These are phyloP conservation scores for Prunella vulgaris DNA, from an alignment of 257 asterid species.

Conservation along the genomic window DNA sequence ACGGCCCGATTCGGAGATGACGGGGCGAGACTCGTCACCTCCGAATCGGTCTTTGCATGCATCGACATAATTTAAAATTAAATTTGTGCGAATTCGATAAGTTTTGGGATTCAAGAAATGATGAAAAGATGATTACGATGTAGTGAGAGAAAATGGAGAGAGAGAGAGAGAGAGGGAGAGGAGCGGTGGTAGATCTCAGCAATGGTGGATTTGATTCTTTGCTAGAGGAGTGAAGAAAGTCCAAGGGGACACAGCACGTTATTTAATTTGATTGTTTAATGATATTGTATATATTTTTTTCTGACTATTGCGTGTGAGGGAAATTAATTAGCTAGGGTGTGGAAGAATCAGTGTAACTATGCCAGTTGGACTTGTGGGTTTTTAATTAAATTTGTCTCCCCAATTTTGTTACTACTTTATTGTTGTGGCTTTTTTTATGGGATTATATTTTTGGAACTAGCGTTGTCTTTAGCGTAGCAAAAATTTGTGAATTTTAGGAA, in stretches of 20 bases:
- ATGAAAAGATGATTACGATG: not conserved
- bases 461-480: not conserved
- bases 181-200: conserved; percentile 16
- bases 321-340: conserved; percentile 29
- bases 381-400: conserved; percentile 18
- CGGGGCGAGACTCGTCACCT: conserved; percentile 80
- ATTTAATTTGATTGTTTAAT: conserved; percentile 22
- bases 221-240: conserved; percentile 28
- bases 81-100: not conserved
- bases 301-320: conserved; percentile 21
- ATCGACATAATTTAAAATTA: conserved; percentile 35
- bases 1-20: conserved; percentile 79
- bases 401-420: not conserved
- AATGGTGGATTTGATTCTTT: conserved; percentile 28
- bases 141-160: conserved; percentile 1
- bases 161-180: not conserved
- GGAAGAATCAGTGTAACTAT: conserved; percentile 6
- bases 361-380: conserved; percentile 32
- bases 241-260: conserved; percentile 40
- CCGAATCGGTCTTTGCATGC: conserved; percentile 88
- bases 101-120: not conserved
- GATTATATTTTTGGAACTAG: not conserved
- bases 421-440: not conserved
- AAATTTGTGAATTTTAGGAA: not conserved
- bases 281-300: not conserved